These are phyloP conservation scores for Closterium sp. DNA, from an alignment of 139 green algal genomes.

Conservation along the genomic window DNA sequence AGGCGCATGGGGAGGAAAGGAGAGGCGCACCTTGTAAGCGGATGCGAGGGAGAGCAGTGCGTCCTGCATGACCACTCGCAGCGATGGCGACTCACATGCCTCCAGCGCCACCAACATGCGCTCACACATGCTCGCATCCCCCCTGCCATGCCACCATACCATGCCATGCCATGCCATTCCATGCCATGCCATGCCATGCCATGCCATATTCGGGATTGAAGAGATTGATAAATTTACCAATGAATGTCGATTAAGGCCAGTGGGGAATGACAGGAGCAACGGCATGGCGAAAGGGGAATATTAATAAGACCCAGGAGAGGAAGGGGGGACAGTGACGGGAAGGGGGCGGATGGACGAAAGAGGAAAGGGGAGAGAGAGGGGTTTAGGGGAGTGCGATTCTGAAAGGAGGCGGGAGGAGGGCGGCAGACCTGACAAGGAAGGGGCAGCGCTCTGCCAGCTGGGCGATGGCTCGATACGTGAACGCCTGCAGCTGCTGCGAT, in stretches of 20 bases:
- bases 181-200: neutral
- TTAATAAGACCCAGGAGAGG: neutral
- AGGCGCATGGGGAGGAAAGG: too few relatives aligned
- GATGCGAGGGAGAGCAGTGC: neutral
- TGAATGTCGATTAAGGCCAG: neutral
- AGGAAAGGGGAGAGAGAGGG: neutral
- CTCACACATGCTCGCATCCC: neutral
- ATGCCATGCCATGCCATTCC: too few relatives aligned
- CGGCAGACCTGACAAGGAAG: slow-evolving; percentile 44
- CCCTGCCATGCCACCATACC: neutral
- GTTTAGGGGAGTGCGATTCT: neutral
- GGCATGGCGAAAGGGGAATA: neutral
- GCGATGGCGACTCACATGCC: neutral
- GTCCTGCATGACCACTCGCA: neutral
- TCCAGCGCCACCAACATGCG: neutral
- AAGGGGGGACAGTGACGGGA: neutral
- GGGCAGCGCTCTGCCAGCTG: slow-evolving; percentile 70
- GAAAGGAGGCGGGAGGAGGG: neutral
- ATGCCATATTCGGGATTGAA: neutral
- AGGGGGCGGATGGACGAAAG: neutral
- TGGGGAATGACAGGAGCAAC: neutral
- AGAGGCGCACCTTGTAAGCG: neutral
- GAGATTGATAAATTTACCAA: neutral
- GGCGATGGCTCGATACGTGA: slow-evolving; percentile 77
- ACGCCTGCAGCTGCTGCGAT: slow-evolving; percentile 64